Base-by-base conservation (phyloP, 495 filamentous ascomycete species). In the Cercophora scortea region DNA sequence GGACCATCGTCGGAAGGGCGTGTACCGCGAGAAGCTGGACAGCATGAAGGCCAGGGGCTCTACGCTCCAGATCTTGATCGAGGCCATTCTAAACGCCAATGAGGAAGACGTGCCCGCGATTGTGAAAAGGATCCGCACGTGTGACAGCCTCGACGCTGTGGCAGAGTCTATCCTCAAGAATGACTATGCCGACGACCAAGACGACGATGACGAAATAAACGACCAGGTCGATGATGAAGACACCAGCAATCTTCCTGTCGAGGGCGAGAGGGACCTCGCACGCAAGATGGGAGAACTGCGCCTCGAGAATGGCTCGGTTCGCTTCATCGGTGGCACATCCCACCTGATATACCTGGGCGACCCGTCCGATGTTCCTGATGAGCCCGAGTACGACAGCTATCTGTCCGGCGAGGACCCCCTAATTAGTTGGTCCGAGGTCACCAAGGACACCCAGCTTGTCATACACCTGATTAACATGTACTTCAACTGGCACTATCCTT, bases 401-500 rank as follows among this genome's bases (percentile, higher is more conserved):
- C 61, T 73, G 45, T 54, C 56, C 7, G 72, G 76, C 62, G 79
- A 81, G 32, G 73, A 88, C 47, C 82, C 89, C 7, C 74, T 91
- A 25, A 81, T 79, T 10, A 89, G 84, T 48, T 98, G 93, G 93
- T 95, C 93, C 3, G 76, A 73, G 36, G 91, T 95, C 17, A 96
- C 92, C 8, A 75, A 81, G 42, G 87, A 97, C 64, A 69, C 83
- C 15, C 81, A 84, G 15, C 72, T 96, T 9, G 81, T 97, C 55
- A 79, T 81, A 12, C 94, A 97, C 71, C 80, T 98, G 10, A 80
- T 98, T 59, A 91, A 88, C 52, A 91, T 96, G 89, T 98, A 98
- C 70, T 96, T 97, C 70, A 86, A 85, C 32, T 98, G 93, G 90
- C 93, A 98, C 60, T 98, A 97, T 65, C 86, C 92, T 10, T 97